Evolutionary conservation across 306 rosid species (phyloP).

Genomic region (Pachyrhizus erosus): DNA sequence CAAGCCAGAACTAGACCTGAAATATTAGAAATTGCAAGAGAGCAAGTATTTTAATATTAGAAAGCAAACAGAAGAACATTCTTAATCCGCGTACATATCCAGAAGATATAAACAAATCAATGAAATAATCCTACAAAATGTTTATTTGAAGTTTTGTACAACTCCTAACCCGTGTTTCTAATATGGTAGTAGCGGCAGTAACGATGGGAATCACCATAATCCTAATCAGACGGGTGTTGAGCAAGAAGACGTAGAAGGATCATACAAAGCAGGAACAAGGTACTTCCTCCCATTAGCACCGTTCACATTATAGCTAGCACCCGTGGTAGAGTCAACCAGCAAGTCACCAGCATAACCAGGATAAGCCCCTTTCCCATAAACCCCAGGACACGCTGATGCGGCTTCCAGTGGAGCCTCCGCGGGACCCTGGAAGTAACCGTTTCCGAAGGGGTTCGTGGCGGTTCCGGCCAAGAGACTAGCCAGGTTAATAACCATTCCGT

Average conservation of each 20-base stretch:
- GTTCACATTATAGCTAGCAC: conserved; percentile 68
- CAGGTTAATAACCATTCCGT: conserved; percentile 67
- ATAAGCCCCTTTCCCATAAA: conserved; percentile 71
- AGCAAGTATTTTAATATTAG: not conserved
- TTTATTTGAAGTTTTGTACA: conserved; percentile 43
- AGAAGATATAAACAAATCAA: conserved; percentile 44
- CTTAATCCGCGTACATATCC: not conserved
- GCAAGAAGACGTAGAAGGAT: conserved; percentile 61
- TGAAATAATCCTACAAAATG: conserved; percentile 42
- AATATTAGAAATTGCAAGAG: not conserved
- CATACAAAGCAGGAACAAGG: conserved; percentile 69
- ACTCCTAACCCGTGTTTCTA: not conserved
- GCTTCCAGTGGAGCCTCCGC: conserved; percentile 70
- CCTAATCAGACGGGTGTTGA: conserved; percentile 58
- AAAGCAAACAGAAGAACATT: conserved; percentile 38
- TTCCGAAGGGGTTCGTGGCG: conserved; percentile 73
- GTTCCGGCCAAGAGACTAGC: conserved; percentile 77
- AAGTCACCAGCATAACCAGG: conserved; percentile 73
- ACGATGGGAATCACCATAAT: no score
- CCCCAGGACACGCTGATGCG: conserved; percentile 68
- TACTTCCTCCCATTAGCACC: conserved; percentile 67
- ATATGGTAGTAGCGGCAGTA: not conserved
- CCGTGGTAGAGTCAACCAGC: conserved; percentile 56
- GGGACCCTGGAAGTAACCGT: conserved; percentile 71
- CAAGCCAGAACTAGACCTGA: no score